Conservation (phyloP, 2,329 filamentous ascomycete species). For the Hypoxylon sp. region DNA sequence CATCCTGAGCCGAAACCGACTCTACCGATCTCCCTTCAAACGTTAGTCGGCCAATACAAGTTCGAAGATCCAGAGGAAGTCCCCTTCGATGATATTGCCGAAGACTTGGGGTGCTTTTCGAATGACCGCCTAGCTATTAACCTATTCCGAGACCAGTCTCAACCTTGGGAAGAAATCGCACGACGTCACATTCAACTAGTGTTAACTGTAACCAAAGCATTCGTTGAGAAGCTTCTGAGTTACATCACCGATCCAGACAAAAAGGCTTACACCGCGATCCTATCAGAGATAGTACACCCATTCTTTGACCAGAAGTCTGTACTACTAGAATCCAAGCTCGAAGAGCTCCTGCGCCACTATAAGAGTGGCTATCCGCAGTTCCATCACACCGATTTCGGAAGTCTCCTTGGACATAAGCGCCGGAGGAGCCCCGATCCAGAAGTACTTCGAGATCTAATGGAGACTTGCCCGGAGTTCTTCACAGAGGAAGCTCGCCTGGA, state of each 20-base stretch:
- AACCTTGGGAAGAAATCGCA: conserved; percentile 57
- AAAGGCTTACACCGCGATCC: conserved; percentile 44
- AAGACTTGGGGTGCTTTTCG: conserved; percentile 51
- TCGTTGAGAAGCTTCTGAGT: conserved; percentile 55
- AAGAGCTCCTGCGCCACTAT: conserved; percentile 58
- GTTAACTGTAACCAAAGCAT: conserved; percentile 49
- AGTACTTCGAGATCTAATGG: conserved; percentile 39
- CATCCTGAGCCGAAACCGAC: not conserved
- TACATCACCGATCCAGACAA: conserved; percentile 52
- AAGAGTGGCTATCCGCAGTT: conserved; percentile 52
- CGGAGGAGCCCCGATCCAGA: conserved; percentile 32
- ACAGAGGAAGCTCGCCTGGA: conserved; percentile 40
- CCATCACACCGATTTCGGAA: conserved; percentile 53
- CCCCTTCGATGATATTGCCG: conserved; percentile 32
- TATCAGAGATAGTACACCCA: conserved; percentile 45
- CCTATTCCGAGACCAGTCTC: conserved; percentile 57
- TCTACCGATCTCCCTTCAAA: conserved; percentile 49
- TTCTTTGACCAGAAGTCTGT: conserved; percentile 49
- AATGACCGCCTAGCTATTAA: conserved; percentile 56
- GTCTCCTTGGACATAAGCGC: conserved; percentile 29
- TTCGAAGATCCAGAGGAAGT: conserved; percentile 49
- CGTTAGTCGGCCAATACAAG: conserved; percentile 51
- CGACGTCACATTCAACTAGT: conserved; percentile 54
- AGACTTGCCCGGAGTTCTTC: conserved; percentile 46
- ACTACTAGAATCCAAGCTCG: conserved; percentile 53